Evolutionary conservation across 2,329 filamentous ascomycete species (phyloP), one percentile per base, ranked within the genome.

Genomic region (Pestalotiopsis sp.): DNA sequence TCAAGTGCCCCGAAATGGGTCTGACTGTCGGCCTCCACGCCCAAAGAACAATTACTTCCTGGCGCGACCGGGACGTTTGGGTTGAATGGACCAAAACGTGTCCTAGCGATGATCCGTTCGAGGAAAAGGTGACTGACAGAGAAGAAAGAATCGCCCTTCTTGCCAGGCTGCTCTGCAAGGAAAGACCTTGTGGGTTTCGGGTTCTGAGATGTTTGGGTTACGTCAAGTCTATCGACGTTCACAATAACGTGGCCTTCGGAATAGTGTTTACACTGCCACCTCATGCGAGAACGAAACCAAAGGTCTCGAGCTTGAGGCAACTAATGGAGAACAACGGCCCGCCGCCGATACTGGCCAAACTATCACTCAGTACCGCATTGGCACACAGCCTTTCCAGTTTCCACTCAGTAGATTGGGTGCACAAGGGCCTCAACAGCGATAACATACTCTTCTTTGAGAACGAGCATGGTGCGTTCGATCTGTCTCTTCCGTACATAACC

Each of bases 321-420:
- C n/a, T 69, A 25, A 57, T 72, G 31, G 59, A 23, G 39, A 27
- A 6, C 17, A 57, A 45, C 9, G 65, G 60, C n/a, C 66, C 66
- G 20, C 68, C 67, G n/a, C 31, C 67, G 20, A 56, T 70, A 17
- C 57, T 58, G 25, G 57, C 63, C 9, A 66, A 66, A n/a, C 45
- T 70, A 25, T 58, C 66, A 1, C 69, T 72, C 9, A 68, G 63
- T 39, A 67, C 49, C 41, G 41, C 64, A 17, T 39, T 71, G 56
- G 70, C 65, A 25, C 64, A 70, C 27, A 68, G 66, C 59, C 31
- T 70, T 6, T 67, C 63, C 23, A 69, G 59, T 71, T 64, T 87
- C 0, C 85, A 87, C 70, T 81, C 83, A 1, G 82, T 86, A 1
- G 82, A 86, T 68, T 88, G 85, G 85, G 77, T 87, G 5, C 85